Conservation (phyloP, 768 basidiomycete species). For the Suillus subluteus region DNA sequence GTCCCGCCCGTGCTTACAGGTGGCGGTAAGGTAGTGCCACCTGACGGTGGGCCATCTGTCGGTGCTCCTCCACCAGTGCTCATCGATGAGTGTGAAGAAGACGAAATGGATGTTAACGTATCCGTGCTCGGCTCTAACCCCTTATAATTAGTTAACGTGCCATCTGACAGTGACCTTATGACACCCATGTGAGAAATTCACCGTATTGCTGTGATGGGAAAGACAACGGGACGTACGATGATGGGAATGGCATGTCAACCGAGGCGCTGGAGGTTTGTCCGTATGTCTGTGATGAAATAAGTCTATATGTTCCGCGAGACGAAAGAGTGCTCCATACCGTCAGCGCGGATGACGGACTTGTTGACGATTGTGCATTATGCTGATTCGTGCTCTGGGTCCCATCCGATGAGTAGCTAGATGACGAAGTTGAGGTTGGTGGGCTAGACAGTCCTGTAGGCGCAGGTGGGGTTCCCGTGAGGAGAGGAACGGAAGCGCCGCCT, state of each 20-base stretch:
- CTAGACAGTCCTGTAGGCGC: not conserved
- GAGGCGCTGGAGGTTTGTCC: not conserved
- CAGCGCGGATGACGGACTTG: not conserved
- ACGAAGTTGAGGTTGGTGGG: not conserved
- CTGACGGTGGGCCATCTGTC: not conserved
- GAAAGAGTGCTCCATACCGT: not conserved
- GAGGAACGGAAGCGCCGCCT: not conserved
- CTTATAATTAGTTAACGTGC: slow-evolving; percentile 8
- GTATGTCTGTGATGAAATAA: not conserved
- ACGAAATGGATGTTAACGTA: not conserved
- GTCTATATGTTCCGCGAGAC: not conserved
- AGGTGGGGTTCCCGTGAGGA: not conserved
- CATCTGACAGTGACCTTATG: slow-evolving; percentile 10
- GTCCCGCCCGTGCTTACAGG: not conserved
- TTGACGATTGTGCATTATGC: not conserved
- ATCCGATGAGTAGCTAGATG: not conserved
- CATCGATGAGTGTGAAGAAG: not conserved
- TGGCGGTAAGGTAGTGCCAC: not conserved
- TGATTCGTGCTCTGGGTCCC: not conserved
- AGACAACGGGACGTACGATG: slow-evolving; percentile 7
- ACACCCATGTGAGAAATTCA: slow-evolving; percentile 6
- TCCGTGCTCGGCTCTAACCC: not conserved
- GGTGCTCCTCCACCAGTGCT: not conserved
- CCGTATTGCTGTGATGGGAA: not conserved
- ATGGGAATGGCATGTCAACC: not conserved